These are phyloP conservation scores for Cornus suecica DNA, from an alignment of 148 eudicot species.

Conservation along the genomic window DNA sequence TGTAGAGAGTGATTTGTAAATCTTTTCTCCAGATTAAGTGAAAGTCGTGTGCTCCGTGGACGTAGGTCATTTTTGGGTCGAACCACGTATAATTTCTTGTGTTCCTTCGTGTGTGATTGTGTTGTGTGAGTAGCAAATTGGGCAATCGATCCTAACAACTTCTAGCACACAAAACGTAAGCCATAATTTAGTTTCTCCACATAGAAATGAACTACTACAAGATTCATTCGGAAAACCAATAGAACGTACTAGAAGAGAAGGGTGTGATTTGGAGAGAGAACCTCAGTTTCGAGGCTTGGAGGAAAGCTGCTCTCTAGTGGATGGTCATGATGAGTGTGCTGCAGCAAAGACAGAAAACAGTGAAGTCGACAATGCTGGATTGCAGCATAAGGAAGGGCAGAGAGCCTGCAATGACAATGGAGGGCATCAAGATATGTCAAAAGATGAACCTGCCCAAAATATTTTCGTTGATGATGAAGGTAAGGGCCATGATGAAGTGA, in stretches of 20 bases:
- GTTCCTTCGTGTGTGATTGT: too few relatives aligned
- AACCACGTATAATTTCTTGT: too few relatives aligned
- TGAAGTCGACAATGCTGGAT: conserved; percentile 13
- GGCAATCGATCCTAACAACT: too few relatives aligned
- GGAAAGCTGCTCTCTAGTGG: not conserved
- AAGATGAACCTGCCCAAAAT: conserved; percentile 10
- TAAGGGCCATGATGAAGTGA: conserved; percentile 14
- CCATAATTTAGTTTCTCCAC: conserved; percentile 20
- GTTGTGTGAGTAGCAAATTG: too few relatives aligned
- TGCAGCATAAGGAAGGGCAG: conserved; percentile 6
- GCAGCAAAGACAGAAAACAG: not conserved
- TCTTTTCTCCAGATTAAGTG: too few relatives aligned
- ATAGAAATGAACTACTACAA: conserved; percentile 10
- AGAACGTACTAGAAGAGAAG: conserved; percentile 7
- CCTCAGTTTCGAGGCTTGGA: conserved; percentile 11
- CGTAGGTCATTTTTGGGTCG: too few relatives aligned
- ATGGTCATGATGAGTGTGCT: conserved; percentile 4
- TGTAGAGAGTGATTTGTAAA: too few relatives aligned
- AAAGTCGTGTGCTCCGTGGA: too few relatives aligned
- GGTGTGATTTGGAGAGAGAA: conserved; percentile 9
- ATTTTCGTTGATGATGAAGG: conserved; percentile 1
- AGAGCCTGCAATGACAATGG: conserved; percentile 7
- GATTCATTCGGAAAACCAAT: conserved; percentile 11
- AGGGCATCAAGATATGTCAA: conserved; percentile 3
- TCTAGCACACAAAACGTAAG: conserved; percentile 11